Conservation (phyloP, 2,329 filamentous ascomycete genomes). For the Trichoderma simmonsii region DNA sequence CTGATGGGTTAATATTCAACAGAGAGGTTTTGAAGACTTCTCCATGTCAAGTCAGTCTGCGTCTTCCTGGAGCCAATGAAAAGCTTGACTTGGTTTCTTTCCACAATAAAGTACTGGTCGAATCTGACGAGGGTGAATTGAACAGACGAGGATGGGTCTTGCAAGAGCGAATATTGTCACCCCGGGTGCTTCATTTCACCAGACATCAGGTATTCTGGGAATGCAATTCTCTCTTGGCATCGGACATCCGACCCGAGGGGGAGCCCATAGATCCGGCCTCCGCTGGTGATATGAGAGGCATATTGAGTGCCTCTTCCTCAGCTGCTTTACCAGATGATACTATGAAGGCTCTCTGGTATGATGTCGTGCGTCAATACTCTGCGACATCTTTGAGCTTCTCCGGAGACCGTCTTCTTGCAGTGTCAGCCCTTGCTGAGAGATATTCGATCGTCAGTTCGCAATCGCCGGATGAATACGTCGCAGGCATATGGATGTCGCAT, state of each 20-base stretch:
- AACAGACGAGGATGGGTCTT: constrained; percentile 16
- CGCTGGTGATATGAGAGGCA: neutral
- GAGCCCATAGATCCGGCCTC: neutral
- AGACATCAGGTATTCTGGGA: neutral
- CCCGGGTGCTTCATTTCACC: neutral
- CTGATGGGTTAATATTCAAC: constrained; percentile 14
- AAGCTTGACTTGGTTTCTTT: neutral
- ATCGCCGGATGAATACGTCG: neutral
- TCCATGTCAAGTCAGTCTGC: constrained; percentile 11
- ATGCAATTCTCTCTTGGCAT: neutral
- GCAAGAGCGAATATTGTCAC: constrained; percentile 12
- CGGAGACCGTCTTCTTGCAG: neutral
- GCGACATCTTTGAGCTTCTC: neutral
- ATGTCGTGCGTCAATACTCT: neutral
- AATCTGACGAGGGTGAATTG: neutral
- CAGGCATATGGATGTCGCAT: neutral
- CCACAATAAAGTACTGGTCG: neutral
- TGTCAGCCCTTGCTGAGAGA: neutral
- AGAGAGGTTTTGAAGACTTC: constrained; percentile 12
- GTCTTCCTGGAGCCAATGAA: neutral
- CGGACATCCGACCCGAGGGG: neutral
- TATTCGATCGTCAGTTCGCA: neutral
- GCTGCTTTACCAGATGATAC: neutral
- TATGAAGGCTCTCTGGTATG: neutral
- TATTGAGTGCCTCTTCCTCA: neutral